Conservation (phyloP, 2,329 filamentous ascomycete species). For the Aspergillus hortae region DNA sequence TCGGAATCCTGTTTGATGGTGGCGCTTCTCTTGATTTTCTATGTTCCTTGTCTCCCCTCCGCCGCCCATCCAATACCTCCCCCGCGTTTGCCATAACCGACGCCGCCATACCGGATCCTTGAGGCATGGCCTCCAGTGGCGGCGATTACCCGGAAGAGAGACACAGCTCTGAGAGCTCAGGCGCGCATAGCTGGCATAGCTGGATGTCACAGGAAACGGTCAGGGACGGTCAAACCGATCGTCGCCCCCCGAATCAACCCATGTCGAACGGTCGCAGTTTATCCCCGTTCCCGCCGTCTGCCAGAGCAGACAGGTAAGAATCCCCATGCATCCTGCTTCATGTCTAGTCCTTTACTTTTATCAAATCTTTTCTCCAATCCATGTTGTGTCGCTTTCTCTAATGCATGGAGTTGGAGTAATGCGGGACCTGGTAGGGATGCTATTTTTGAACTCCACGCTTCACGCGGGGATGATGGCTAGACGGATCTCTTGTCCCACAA, state of each 20-base stretch:
- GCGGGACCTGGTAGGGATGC: background rate
- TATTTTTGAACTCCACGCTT: background rate
- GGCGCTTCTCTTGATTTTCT: conserved; percentile 5
- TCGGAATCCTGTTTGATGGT: conserved; percentile 20
- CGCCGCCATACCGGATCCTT: conserved; percentile 7
- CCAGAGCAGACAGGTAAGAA: conserved; percentile 32
- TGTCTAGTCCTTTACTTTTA: background rate
- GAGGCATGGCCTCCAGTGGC: conserved; percentile 33
- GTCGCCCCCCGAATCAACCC: conserved; percentile 17
- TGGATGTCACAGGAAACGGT: conserved; percentile 40
- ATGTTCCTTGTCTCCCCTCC: conserved; percentile 15
- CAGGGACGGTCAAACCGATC: conserved; percentile 24
- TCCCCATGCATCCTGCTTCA: background rate
- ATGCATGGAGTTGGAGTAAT: background rate
- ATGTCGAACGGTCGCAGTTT: conserved; percentile 23
- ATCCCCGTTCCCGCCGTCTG: conserved; percentile 23
- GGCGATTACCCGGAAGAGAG: conserved; percentile 31
- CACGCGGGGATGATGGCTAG: background rate
- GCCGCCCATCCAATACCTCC: background rate
- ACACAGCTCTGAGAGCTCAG: conserved; percentile 41
- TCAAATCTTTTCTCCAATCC: background rate
- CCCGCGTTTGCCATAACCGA: conserved; percentile 2
- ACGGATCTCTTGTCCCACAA: background rate
- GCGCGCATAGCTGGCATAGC: conserved; percentile 35
- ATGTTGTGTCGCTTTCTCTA: background rate